Conservation (phyloP, 75 land plant genomes). For the Adiantum capillusveneris region DNA sequence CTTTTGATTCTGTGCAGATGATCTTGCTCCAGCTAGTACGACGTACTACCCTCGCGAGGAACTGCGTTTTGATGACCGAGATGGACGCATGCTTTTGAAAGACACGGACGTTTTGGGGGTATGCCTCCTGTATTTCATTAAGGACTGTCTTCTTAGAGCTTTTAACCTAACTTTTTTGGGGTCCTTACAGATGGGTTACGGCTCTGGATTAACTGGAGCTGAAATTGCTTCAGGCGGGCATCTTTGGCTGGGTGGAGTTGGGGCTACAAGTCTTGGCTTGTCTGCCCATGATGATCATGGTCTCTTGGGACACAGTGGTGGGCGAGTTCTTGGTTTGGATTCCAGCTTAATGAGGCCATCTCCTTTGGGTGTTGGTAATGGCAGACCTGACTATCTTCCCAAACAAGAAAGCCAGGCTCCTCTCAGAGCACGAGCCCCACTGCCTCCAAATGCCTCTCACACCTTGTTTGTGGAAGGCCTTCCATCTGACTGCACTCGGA, state of each 20-base stretch:
- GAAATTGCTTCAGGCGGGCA: too few relatives aligned
- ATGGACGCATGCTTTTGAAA: slow-evolving; percentile 14
- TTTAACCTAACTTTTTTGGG: too few relatives aligned
- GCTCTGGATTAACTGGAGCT: not conserved
- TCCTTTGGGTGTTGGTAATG: slow-evolving; percentile 2
- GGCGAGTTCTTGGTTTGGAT: slow-evolving; percentile 18
- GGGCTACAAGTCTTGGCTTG: slow-evolving; percentile 9
- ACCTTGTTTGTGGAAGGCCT: slow-evolving; percentile 46
- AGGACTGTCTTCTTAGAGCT: not conserved
- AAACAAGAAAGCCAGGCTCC: slow-evolving; percentile 11
- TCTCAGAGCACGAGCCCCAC: slow-evolving; percentile 13
- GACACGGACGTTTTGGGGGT: slow-evolving; percentile 45
- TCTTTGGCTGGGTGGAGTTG: slow-evolving; percentile 10
- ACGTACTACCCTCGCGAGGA: slow-evolving; percentile 40
- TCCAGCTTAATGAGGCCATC: slow-evolving; percentile 8
- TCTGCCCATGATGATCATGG: not conserved
- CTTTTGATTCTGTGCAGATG: not conserved
- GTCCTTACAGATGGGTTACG: not conserved
- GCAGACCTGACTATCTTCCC: slow-evolving; percentile 18
- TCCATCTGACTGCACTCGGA: slow-evolving; percentile 36
- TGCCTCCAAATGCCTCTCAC: slow-evolving; percentile 38
- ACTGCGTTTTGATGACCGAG: slow-evolving; percentile 23
- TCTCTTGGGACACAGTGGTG: slow-evolving; percentile 9
- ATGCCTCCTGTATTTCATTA: not conserved
- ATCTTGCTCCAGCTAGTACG: not conserved